Evolutionary conservation across 371 early-diverging fungal species (phyloP).

Genomic region (Mortierella sp.): DNA sequence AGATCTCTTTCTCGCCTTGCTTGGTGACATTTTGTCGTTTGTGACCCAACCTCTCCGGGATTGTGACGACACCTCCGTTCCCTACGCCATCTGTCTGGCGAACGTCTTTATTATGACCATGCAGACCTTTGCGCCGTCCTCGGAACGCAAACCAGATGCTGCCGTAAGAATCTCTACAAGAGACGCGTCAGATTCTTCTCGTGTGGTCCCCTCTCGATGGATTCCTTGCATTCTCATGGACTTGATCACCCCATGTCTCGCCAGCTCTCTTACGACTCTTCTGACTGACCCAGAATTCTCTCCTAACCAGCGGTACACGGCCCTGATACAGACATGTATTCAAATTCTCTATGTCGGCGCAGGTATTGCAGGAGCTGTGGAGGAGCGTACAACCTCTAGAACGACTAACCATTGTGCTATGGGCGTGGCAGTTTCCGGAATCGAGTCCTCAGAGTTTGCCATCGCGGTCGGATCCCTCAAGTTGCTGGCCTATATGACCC

Average conservation of each 20-base stretch:
- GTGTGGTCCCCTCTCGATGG: too few relatives aligned
- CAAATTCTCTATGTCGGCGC: slow-evolving; percentile 13
- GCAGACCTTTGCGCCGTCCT: slow-evolving; percentile 8
- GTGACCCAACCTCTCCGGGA: background rate
- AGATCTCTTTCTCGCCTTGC: slow-evolving; percentile 9
- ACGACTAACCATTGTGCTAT: slow-evolving; percentile 4
- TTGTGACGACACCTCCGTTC: background rate
- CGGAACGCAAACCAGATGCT: too few relatives aligned
- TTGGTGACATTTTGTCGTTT: background rate
- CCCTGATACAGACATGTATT: slow-evolving; percentile 5
- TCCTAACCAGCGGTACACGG: background rate
- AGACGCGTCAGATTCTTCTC: background rate
- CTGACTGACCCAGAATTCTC: background rate
- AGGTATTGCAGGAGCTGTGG: background rate
- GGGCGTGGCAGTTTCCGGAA: slow-evolving; percentile 4
- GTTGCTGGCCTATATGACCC: slow-evolving; percentile 1
- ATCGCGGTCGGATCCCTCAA: slow-evolving; percentile 12
- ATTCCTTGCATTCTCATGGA: slow-evolving; percentile 9
- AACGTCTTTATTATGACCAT: slow-evolving; percentile 10
- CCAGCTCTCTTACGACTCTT: background rate
- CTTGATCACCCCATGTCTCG: slow-evolving; percentile 10
- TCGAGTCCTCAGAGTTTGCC: background rate
- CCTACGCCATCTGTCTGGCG: background rate
- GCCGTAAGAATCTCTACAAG: background rate
- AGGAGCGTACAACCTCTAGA: background rate